Percentiles rank a stretch among this genome's conserved stretches.
Conservation (phyloP, 768 basidiomycete species). For the Suillus discolor region DNA sequence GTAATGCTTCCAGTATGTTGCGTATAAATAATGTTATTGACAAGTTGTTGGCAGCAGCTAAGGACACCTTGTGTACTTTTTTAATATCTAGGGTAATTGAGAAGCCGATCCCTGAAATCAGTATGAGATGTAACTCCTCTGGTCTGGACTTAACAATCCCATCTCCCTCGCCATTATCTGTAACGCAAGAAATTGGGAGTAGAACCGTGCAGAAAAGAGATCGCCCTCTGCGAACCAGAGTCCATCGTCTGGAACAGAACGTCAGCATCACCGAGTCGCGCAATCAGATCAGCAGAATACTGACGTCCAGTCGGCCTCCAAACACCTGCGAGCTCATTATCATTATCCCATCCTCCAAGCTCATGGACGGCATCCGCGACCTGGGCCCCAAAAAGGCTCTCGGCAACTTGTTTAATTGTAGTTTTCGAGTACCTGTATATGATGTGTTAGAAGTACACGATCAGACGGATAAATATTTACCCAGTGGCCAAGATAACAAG, state of each 20-base stretch:
- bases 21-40: not conserved
- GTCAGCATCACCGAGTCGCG: not conserved
- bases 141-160: not conserved
- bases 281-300: not conserved
- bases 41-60: not conserved
- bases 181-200: not conserved
- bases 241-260: constrained; percentile 1
- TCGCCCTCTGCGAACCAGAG: constrained; percentile 12
- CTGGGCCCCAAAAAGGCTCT: constrained; percentile 2
- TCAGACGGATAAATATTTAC: not conserved
- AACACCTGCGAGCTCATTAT: constrained; percentile 13
- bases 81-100: not conserved
- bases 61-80: not conserved
- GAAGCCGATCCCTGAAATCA: not conserved
- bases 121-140: not conserved
- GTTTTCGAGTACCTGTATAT: constrained; percentile 5
- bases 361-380: constrained; percentile 12
- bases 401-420: constrained; percentile 7
- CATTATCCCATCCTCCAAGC: constrained; percentile 13
- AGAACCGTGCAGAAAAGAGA: constrained; percentile 9
- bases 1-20: not conserved
- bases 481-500: constrained; percentile 11
- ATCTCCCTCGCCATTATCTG: not conserved
- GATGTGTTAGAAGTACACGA: not conserved
- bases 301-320: constrained; percentile 16